Conservation (phyloP, 805 yeast genomes). For the Pichia cabralensis region DNA sequence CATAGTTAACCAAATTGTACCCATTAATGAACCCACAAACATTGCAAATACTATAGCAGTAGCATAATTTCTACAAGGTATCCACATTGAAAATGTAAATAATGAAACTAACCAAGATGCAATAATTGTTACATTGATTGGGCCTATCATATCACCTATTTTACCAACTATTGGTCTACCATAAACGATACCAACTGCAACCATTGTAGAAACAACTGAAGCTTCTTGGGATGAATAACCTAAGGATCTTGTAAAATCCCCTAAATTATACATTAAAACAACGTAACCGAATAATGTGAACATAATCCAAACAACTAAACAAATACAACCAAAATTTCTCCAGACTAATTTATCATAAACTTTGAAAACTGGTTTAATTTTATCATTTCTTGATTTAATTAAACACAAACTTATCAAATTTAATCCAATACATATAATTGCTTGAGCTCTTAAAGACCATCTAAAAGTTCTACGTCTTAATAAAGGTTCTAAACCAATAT, state of each 20-base stretch:
- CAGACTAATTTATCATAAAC: conserved; percentile 34
- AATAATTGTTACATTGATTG: conserved; percentile 34
- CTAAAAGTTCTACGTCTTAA: conserved; percentile 28
- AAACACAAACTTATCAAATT: conserved; percentile 26
- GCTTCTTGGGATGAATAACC: conserved; percentile 50
- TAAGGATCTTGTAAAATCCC: conserved; percentile 48
- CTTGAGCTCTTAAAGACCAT: conserved; percentile 45
- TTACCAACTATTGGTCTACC: conserved; percentile 51
- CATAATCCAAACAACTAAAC: conserved; percentile 30
- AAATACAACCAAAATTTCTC: conserved; percentile 26
- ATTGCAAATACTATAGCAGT: conserved; percentile 44
- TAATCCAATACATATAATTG: conserved; percentile 29
- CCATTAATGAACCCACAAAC: conserved; percentile 49
- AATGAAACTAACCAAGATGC: conserved; percentile 31
- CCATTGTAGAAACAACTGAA: conserved; percentile 49
- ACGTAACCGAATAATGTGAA: conserved; percentile 53
- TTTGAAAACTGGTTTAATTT: conserved; percentile 27
- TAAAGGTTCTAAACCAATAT: conserved; percentile 38
- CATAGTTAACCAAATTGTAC: conserved; percentile 47
- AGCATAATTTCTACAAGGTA: conserved; percentile 47
- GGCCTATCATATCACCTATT: conserved; percentile 40
- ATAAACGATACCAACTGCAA: conserved; percentile 43
- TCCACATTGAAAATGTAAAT: conserved; percentile 42
- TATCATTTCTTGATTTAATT: conserved; percentile 29
- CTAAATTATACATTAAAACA: conserved; percentile 45